Conservation (phyloP, 805 yeast genomes). For the Teunomyces gatunensis region DNA sequence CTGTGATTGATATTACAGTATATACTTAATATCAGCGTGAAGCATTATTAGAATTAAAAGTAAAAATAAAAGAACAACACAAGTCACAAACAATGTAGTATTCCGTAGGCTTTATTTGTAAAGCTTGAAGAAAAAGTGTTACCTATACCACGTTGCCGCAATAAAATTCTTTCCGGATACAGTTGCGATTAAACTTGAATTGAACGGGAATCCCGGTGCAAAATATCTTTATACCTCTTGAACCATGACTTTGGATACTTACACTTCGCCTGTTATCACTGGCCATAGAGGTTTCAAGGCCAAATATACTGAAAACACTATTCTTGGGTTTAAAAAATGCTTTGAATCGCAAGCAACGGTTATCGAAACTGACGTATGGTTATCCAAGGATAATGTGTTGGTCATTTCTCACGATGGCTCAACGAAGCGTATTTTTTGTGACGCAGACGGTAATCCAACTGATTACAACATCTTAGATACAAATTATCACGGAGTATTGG, state of each 20-base stretch:
- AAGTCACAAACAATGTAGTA: too few species aligned
- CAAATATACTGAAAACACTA: slow-evolving; percentile 38
- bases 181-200: background rate
- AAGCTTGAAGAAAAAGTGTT: background rate
- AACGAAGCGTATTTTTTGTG: slow-evolving; percentile 38
- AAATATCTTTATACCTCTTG: background rate
- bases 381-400: slow-evolving; percentile 34
- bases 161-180: background rate
- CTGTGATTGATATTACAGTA: too few species aligned
- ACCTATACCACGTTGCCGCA: background rate
- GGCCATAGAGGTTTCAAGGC: slow-evolving; percentile 47
- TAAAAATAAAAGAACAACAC: too few species aligned
- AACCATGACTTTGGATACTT: slow-evolving; percentile 3
- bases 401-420: slow-evolving; percentile 40
- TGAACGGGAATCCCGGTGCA: background rate
- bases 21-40: too few species aligned
- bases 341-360: slow-evolving; percentile 36
- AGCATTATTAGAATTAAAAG: too few species aligned
- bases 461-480: slow-evolving; percentile 33
- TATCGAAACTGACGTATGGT: slow-evolving; percentile 44
- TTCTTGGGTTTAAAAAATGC: slow-evolving; percentile 36
- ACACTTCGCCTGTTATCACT: slow-evolving; percentile 25
- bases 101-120: background rate
- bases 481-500: slow-evolving; percentile 25
- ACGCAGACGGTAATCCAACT: slow-evolving; percentile 32